Evolutionary conservation across 2,329 filamentous ascomycete genomes (phyloP).

Genomic region (Onygenales sp.): DNA sequence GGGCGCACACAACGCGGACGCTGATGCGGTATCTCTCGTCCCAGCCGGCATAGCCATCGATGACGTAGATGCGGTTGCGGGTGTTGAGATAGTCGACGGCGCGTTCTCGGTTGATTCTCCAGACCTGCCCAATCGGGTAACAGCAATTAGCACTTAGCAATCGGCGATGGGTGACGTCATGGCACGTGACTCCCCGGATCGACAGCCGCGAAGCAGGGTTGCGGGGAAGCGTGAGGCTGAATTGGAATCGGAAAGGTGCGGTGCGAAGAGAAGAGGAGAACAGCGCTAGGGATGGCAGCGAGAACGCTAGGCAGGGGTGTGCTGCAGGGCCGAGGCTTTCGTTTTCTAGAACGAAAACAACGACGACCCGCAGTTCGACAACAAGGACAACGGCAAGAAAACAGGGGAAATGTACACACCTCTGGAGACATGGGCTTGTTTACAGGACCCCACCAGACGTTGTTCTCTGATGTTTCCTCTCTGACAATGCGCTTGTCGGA

Average conservation of each 20-base stretch:
- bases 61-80: slow-evolving; percentile 94
- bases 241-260: slow-evolving; percentile 9
- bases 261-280: slow-evolving; percentile 1
- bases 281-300: background rate
- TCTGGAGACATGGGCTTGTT: slow-evolving; percentile 98
- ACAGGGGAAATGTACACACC: slow-evolving; percentile 49
- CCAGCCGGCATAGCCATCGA: slow-evolving; percentile 97
- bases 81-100: slow-evolving; percentile 99
- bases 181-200: slow-evolving; percentile 11
- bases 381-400: slow-evolving; percentile 7
- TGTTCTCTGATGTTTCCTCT: slow-evolving; percentile 76
- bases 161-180: slow-evolving; percentile 25
- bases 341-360: background rate
- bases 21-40: slow-evolving; percentile 96
- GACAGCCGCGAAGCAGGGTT: slow-evolving; percentile 21
- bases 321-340: background rate
- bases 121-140: slow-evolving; percentile 57
- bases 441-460: slow-evolving; percentile 98
- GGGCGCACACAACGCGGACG: slow-evolving; percentile 95
- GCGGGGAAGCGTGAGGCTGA: slow-evolving; percentile 3
- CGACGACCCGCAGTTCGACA: background rate
- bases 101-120: slow-evolving; percentile 98
- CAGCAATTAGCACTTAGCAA: slow-evolving; percentile 4
- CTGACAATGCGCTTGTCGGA: slow-evolving; percentile 96
- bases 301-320: slow-evolving; percentile 3